These are phyloP conservation scores for Sequoia sempervirens DNA, from an alignment of 75 land plant species.

Conservation along the genomic window DNA sequence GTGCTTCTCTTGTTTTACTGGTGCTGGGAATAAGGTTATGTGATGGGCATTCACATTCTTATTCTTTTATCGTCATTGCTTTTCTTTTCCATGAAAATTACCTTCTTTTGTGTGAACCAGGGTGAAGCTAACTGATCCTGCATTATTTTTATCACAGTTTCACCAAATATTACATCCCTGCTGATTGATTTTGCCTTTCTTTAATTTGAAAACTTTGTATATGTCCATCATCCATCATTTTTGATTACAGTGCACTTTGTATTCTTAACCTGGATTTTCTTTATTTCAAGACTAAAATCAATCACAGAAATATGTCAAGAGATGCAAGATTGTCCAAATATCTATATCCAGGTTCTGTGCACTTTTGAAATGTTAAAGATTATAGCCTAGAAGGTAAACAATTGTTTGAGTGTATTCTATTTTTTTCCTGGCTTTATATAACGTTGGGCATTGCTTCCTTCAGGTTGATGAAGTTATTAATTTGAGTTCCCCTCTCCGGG, in stretches of 20 bases:
- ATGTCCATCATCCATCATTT: neutral
- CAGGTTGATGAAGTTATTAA: constrained; percentile 91
- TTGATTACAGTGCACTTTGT: neutral
- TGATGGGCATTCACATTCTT: neutral
- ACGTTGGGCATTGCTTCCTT: neutral
- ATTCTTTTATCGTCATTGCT: neutral
- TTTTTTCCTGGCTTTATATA: neutral
- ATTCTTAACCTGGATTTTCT: neutral
- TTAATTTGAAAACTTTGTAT: neutral
- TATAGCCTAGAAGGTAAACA: neutral
- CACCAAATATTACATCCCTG: neutral
- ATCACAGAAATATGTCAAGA: neutral
- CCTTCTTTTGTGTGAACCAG: neutral
- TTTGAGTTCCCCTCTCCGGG: constrained; percentile 60
- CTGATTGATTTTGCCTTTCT: neutral
- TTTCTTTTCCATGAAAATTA: neutral
- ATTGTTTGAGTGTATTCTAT: neutral
- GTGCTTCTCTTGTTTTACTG: neutral
- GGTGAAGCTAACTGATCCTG: neutral
- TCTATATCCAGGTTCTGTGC: neutral
- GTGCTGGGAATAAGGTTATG: neutral
- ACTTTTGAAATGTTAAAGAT: neutral
- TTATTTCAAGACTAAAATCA: neutral
- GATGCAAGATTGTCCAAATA: neutral
- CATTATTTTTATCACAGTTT: neutral